phyloP scores from a whole-genome alignment of 306 rosid species.

The Prunus armeniaca region DNA sequence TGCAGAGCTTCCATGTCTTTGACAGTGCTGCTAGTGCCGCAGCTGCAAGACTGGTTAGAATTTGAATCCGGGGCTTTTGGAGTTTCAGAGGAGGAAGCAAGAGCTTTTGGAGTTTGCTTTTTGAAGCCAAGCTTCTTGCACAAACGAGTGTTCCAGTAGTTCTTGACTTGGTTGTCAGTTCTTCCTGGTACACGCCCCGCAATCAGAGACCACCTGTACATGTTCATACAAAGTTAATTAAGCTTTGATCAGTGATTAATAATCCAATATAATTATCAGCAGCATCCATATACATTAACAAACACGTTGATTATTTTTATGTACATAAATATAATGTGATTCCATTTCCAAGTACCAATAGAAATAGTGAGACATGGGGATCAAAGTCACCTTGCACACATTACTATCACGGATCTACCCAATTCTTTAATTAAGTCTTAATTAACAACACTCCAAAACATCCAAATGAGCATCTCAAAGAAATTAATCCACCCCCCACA shows the following conservation, averaged over 20 bases:
- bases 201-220: conserved; percentile 35
- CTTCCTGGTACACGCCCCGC: conserved; percentile 39
- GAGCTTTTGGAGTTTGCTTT: background rate
- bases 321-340: too few species aligned
- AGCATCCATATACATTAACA: too few species aligned
- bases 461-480: background rate
- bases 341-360: background rate
- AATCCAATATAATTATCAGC: background rate
- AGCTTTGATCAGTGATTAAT: background rate
- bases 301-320: too few species aligned
- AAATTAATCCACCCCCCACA: background rate
- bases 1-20: background rate
- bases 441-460: background rate
- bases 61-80: background rate
- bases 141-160: conserved; percentile 34
- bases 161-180: conserved; percentile 35
- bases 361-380: too few species aligned
- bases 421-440: too few species aligned
- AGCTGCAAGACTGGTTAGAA: background rate
- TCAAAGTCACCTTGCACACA: too few species aligned
- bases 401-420: background rate
- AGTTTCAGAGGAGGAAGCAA: background rate
- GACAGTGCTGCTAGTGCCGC: background rate
- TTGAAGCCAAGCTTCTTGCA: conserved; percentile 27
- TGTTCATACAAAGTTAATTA: background rate